phyloP scores from a whole-genome alignment of 2,329 filamentous ascomycete genomes.

The Aspergillus persii region DNA sequence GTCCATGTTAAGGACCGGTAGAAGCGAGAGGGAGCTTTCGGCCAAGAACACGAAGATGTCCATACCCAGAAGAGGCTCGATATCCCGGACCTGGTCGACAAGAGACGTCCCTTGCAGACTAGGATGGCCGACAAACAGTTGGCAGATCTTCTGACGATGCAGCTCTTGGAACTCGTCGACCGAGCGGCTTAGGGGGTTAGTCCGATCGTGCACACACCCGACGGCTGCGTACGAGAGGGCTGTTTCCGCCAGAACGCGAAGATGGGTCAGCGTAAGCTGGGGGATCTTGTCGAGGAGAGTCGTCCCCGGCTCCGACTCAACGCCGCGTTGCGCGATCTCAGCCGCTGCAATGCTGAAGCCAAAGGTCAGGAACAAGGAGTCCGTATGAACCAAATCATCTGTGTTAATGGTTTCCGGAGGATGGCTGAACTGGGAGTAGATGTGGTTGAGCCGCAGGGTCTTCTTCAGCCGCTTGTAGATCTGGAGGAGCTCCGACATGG shows the following conservation, averaged over 20 bases:
- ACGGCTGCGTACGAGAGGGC: conserved; percentile 79
- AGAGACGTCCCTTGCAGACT: conserved; percentile 33
- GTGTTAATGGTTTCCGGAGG: conserved; percentile 37
- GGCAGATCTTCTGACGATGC: conserved; percentile 68
- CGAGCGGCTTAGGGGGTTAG: conserved; percentile 55
- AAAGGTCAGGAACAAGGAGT: conserved; percentile 51
- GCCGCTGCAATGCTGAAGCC: conserved; percentile 83
- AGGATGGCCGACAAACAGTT: conserved; percentile 66
- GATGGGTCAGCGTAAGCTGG: conserved; percentile 77
- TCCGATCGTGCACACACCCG: conserved; percentile 63
- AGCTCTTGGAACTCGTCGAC: conserved; percentile 66
- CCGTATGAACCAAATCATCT: conserved; percentile 51
- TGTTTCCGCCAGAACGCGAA: conserved; percentile 86
- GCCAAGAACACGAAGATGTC: conserved; percentile 64
- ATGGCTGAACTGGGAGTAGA: conserved; percentile 48
- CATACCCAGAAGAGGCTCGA: conserved; percentile 38
- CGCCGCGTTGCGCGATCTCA: conserved; percentile 88
- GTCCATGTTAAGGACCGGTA: conserved; percentile 66
- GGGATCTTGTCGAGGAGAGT: conserved; percentile 82
- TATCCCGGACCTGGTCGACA: conserved; percentile 36
- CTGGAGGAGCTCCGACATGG: conserved; percentile 49
- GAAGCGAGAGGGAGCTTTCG: conserved; percentile 70
- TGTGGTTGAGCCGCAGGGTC: conserved; percentile 52
- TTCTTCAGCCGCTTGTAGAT: conserved; percentile 58
- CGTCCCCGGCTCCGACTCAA: conserved; percentile 68